Evolutionary conservation across 2,329 filamentous ascomycete genomes (phyloP), one percentile per base, ranked within the genome.

Genomic region (Gliomastix tumulicola): DNA sequence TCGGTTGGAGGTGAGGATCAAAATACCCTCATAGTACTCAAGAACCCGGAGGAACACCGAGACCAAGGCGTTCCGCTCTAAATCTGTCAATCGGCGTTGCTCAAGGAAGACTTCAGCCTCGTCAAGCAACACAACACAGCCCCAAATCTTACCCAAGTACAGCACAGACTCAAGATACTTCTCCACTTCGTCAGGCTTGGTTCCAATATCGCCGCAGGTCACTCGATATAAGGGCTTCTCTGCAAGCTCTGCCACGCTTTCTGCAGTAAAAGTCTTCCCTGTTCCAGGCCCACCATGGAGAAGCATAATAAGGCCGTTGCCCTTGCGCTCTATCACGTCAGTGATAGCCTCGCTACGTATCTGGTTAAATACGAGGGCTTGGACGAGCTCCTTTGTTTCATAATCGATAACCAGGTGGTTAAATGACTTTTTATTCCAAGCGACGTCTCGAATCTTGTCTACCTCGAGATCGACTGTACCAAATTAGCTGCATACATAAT

Each of bases 1-100:
- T 3, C 58, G 52, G 34, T 62, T 62, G 11, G 52, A 54, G 1
- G 57, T 62, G 3, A 62, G 44, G 23, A 62, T 53, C 1, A 62
- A 37, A 16, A 62, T 61, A 28, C 25, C 25, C 13, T 28, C 17
- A 9, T 28, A 28, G 11, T 28, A 28, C 17, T 28, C 25, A 2
- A 28, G 25, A 9, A 28, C 25, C 25, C 25, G 9, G 7, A 28
- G 25, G 25, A 28, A 28, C 13, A 28, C 25, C n/a, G n/a, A n/a
- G n/a, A n/a, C n/a, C n/a, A n/a, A n/a, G n/a, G n/a, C n/a, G n/a
- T n/a, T n/a, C n/a, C n/a, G n/a, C n/a, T n/a, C n/a, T n/a, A n/a
- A n/a, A n/a, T n/a, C n/a, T n/a, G n/a, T n/a, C n/a, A n/a, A n/a
- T n/a, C n/a, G n/a, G n/a, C n/a, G n/a, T n/a, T n/a, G n/a, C n/a